A percentile compares a stretch with the other conserved stretches of the same genome.
Evolutionary conservation across 2,329 filamentous ascomycete genomes (phyloP).

Genomic region (Zelopaecilomyces penicillatus): DNA sequence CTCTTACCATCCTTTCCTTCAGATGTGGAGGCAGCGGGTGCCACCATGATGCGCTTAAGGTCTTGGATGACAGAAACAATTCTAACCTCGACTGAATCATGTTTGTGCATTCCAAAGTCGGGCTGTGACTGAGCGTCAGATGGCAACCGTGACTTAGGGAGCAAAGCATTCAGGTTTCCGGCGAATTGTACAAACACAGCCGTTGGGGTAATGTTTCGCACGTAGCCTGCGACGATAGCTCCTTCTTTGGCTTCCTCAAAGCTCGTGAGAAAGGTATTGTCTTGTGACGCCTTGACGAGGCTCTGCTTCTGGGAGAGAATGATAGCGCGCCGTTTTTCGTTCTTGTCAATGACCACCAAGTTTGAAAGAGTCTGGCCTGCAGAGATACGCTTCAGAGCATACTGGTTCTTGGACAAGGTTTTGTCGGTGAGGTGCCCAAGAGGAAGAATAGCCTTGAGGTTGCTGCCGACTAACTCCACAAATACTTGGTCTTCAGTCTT

Average conservation of each 20-base stretch:
- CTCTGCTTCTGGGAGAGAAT: constrained; percentile 76
- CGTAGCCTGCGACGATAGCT: constrained; percentile 64
- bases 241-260: constrained; percentile 67
- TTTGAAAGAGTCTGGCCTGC: constrained; percentile 77
- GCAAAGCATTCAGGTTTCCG: constrained; percentile 64
- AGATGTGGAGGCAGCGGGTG: constrained; percentile 32
- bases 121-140: constrained; percentile 58
- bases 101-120: constrained; percentile 70
- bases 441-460: constrained; percentile 69
- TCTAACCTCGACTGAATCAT: constrained; percentile 66
- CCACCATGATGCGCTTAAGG: constrained; percentile 57
- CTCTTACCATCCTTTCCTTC: constrained; percentile 30
- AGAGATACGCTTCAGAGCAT: constrained; percentile 69
- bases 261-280: constrained; percentile 60
- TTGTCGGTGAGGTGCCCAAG: constrained; percentile 79
- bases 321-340: constrained; percentile 66
- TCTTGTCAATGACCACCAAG: constrained; percentile 80
- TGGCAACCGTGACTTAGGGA: constrained; percentile 71
- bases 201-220: constrained; percentile 73
- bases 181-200: constrained; percentile 87
- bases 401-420: constrained; percentile 66
- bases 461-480: constrained; percentile 65
- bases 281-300: constrained; percentile 65
- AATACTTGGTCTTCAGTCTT: constrained; percentile 70
- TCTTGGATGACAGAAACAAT: constrained; percentile 65